phyloP scores from a whole-genome alignment of 352 stramenopile genomes.

The Globisporangium middletonii region DNA sequence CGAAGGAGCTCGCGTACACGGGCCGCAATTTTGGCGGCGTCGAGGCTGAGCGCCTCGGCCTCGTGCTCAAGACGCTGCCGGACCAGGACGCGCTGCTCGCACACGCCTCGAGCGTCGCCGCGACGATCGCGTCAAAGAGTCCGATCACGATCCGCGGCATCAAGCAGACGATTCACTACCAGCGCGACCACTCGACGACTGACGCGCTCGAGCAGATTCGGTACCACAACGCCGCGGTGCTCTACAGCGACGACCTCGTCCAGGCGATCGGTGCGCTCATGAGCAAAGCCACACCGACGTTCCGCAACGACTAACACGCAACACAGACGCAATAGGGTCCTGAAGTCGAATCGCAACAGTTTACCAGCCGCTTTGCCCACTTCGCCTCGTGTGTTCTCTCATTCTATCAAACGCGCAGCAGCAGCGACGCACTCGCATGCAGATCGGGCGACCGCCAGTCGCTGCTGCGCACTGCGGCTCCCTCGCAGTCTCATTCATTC shows the following conservation, averaged over 20 bases:
- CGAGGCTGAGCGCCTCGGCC: conserved; percentile 68
- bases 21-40: conserved; percentile 71
- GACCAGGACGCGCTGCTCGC: conserved; percentile 52
- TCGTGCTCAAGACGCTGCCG: conserved; percentile 69
- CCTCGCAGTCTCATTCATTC: not conserved
- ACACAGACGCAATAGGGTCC: not conserved
- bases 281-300: conserved; percentile 56
- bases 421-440: not conserved
- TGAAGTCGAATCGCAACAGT: too few relatives aligned
- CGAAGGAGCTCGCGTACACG: conserved; percentile 84
- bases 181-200: conserved; percentile 75
- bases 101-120: conserved; percentile 50
- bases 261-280: conserved; percentile 67
- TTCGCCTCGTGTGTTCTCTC: not conserved
- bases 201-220: conserved; percentile 76
- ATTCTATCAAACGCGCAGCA: not conserved
- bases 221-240: conserved; percentile 79
- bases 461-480: not conserved
- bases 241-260: conserved; percentile 83
- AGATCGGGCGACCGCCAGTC: not conserved
- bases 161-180: conserved; percentile 86
- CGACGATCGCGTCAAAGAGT: conserved; percentile 74
- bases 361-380: not conserved
- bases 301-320: conserved; percentile 53
- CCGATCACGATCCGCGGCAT: conserved; percentile 83